A percentile compares a stretch with the other conserved stretches of the same genome.
phyloP scores from a whole-genome alignment of 176 grass and related monocot genomes.

The Phoenix dactylifera region DNA sequence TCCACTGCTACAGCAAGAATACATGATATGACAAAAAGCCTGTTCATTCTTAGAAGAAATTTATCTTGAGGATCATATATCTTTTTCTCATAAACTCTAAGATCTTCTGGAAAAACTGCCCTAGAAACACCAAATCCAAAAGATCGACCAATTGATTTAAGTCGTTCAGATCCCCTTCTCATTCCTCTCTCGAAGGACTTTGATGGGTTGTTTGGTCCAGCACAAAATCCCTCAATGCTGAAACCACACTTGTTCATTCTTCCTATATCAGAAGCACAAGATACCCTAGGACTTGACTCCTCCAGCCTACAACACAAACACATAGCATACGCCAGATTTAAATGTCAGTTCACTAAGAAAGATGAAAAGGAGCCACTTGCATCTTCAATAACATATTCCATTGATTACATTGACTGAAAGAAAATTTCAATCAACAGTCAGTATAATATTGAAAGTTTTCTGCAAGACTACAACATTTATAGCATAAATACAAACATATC shows the following conservation, averaged over 20 bases:
- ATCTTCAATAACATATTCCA: too few species aligned
- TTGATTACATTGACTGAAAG: too few species aligned
- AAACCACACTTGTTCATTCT: conserved; percentile 25
- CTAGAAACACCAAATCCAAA: conserved; percentile 38
- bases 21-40: conserved; percentile 62
- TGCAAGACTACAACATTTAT: too few species aligned
- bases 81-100: conserved; percentile 43
- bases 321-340: conserved; percentile 1
- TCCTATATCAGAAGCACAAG: conserved; percentile 47
- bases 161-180: conserved; percentile 32
- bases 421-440: too few species aligned
- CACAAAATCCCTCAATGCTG: conserved; percentile 27
- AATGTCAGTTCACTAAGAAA: not conserved
- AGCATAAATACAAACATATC: too few species aligned
- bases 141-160: conserved; percentile 33
- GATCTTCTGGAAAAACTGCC: conserved; percentile 60
- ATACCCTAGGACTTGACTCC: conserved; percentile 62
- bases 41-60: conserved; percentile 60
- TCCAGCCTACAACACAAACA: conserved; percentile 54
- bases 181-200: conserved; percentile 35
- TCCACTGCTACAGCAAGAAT: conserved; percentile 78
- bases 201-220: conserved; percentile 26
- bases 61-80: conserved; percentile 81
- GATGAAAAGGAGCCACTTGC: too few species aligned
- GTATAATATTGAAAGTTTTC: too few species aligned